phyloP scores from a whole-genome alignment of 2,329 filamentous ascomycete species.

The Paecilomyces formosus region DNA sequence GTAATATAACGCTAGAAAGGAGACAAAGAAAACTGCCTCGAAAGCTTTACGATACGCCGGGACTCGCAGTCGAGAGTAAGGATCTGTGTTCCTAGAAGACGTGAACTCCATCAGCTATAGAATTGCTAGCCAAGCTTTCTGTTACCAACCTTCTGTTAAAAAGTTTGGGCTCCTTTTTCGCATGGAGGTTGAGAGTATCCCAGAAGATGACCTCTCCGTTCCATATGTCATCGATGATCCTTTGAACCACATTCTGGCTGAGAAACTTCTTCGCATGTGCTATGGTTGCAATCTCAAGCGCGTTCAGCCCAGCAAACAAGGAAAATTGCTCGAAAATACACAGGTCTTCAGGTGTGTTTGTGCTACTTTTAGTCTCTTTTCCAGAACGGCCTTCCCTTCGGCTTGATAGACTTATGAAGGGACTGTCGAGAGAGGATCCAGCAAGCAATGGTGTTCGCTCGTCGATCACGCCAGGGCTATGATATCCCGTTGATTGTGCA shows the following conservation, averaged over 20 bases:
- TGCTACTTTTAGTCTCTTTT: conserved; percentile 38
- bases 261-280: conserved; percentile 79
- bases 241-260: conserved; percentile 71
- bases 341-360: conserved; percentile 36
- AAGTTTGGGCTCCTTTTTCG: conserved; percentile 66
- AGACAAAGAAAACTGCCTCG: conserved; percentile 72
- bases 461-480: conserved; percentile 6
- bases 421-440: conserved; percentile 13
- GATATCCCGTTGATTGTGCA: conserved; percentile 3
- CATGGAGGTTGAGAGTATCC: conserved; percentile 66
- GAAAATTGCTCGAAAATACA: conserved; percentile 56
- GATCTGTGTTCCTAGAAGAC: conserved; percentile 52
- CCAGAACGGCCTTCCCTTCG: conserved; percentile 53
- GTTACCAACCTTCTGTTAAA: conserved; percentile 53
- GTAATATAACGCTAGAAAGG: conserved; percentile 76
- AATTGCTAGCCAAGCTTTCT: not conserved
- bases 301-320: conserved; percentile 72
- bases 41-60: conserved; percentile 80
- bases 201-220: conserved; percentile 81
- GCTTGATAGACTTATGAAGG: conserved; percentile 28
- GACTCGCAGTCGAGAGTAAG: conserved; percentile 68
- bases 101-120: conserved; percentile 1
- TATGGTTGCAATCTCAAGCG: conserved; percentile 77
- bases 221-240: conserved; percentile 79
- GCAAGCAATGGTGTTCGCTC: conserved; percentile 25